These are phyloP conservation scores for Carallia brachiata DNA, from an alignment of 345 rosid genomes.

Conservation along the genomic window DNA sequence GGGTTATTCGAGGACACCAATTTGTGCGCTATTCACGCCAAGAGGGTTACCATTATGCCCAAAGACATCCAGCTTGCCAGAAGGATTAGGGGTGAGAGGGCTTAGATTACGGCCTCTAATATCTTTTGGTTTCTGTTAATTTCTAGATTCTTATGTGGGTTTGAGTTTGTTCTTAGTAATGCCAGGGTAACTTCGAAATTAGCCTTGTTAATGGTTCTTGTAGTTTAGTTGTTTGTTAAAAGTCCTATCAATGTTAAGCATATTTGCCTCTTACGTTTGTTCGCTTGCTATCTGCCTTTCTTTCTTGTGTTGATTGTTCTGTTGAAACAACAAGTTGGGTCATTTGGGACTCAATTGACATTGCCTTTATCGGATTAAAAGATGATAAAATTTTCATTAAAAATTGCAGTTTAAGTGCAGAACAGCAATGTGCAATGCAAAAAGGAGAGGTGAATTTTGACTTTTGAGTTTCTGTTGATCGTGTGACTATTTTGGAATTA, in stretches of 20 bases:
- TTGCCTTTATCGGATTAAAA: no score
- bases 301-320: no score
- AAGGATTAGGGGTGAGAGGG: neutral
- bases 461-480: no score
- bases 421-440: no score
- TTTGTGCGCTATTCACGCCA: neutral
- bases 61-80: neutral
- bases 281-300: neutral
- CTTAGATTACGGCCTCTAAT: neutral
- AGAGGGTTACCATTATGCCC: neutral
- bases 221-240: slow-evolving; percentile 11
- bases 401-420: no score
- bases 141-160: neutral
- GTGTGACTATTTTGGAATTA: no score
- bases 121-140: neutral
- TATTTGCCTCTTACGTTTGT: neutral
- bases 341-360: no score
- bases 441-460: no score
- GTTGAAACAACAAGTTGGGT: no score
- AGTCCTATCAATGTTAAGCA: neutral
- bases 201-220: neutral
- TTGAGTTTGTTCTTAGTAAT: neutral
- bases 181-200: neutral
- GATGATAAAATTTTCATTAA: no score
- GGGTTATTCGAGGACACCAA: neutral